Conservation (phyloP, 805 yeast genomes). For the Schizosaccharomyces cryophilus region DNA sequence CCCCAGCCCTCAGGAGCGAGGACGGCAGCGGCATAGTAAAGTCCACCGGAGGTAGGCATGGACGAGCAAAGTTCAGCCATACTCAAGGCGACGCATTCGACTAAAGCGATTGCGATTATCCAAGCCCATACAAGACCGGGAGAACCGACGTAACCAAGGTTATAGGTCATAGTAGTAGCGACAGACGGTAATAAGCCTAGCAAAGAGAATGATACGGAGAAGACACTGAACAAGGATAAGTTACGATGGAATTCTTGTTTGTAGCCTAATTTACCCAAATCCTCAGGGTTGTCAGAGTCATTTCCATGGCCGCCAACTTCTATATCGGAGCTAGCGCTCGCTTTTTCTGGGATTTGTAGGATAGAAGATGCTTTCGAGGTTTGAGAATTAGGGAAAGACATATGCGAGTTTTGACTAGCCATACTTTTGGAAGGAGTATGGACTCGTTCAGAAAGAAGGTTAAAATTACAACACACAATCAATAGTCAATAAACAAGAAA, state of each 20-base stretch:
- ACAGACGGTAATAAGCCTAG: slow-evolving; percentile 42
- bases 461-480: no score
- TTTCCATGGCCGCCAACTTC: no score
- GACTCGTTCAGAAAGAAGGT: no score
- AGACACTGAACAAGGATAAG: slow-evolving; percentile 37
- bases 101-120: slow-evolving; percentile 29
- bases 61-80: slow-evolving; percentile 41
- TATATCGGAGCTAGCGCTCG: no score
- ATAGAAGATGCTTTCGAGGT: no score
- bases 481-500: no score
- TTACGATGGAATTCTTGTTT: slow-evolving; percentile 40
- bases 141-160: slow-evolving; percentile 27
- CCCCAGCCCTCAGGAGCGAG: slow-evolving; percentile 31
- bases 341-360: no score
- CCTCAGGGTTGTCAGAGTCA: neutral
- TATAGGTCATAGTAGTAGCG: slow-evolving; percentile 33
- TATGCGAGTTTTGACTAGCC: no score
- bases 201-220: slow-evolving; percentile 43
- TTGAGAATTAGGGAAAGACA: no score
- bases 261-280: slow-evolving; percentile 32
- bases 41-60: slow-evolving; percentile 42
- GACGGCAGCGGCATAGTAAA: slow-evolving; percentile 39
- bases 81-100: slow-evolving; percentile 31
- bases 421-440: no score
- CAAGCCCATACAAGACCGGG: slow-evolving; percentile 40